These are phyloP conservation scores for Strobilomyces dryophilus DNA, from an alignment of 768 basidiomycete genomes.

Conservation along the genomic window DNA sequence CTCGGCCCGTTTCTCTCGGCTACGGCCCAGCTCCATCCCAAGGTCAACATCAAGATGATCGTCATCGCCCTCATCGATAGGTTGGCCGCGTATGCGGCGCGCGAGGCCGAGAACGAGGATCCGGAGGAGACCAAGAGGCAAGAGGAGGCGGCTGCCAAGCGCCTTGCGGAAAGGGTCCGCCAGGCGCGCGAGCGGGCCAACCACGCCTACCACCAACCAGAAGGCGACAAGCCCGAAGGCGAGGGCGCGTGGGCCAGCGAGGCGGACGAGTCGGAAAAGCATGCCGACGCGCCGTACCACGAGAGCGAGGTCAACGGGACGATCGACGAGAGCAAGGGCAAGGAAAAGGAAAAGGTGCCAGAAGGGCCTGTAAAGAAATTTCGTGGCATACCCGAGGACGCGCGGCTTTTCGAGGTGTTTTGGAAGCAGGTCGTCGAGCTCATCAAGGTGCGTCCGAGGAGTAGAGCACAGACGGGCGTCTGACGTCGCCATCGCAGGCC, in stretches of 20 bases:
- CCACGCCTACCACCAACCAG: constrained; percentile 45
- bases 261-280: constrained; percentile 21
- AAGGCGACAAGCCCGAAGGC: constrained; percentile 12
- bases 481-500: constrained; percentile 52
- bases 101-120: constrained; percentile 95
- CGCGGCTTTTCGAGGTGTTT: constrained; percentile 95
- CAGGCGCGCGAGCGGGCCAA: constrained; percentile 57
- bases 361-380: constrained; percentile 68
- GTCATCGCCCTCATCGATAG: constrained; percentile 97
- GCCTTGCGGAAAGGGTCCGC: constrained; percentile 85
- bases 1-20: constrained; percentile 96
- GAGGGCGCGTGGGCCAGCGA: constrained; percentile 27
- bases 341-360: constrained; percentile 61
- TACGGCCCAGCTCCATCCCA: constrained; percentile 93
- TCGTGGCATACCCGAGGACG: constrained; percentile 92
- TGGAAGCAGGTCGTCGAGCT: constrained; percentile 98
- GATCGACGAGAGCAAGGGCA: constrained; percentile 32
- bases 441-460: constrained; percentile 70
- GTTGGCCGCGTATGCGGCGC: constrained; percentile 90
- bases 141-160: constrained; percentile 87
- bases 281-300: background rate
- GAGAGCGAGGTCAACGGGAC: constrained; percentile 17
- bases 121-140: constrained; percentile 91
- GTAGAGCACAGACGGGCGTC: background rate
- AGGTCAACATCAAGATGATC: constrained; percentile 98